Evolutionary conservation across 116 monocot genomes (phyloP), one percentile per base, ranked within the genome.

Genomic region (Iris pallida): DNA sequence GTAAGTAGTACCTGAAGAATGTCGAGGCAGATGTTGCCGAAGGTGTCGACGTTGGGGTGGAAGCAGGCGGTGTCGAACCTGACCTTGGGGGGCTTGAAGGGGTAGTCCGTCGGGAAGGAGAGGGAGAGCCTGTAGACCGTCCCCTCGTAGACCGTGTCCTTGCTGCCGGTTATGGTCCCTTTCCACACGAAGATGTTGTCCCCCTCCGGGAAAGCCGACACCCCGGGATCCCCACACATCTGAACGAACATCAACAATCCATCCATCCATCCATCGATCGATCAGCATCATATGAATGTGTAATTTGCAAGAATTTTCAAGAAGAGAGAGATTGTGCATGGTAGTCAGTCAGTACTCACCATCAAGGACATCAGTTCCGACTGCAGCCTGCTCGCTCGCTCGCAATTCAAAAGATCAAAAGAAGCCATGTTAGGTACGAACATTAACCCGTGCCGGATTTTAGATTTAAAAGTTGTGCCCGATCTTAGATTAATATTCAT

Each of bases 1-100:
- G n/a, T n/a, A n/a, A n/a, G n/a, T n/a, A n/a, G n/a, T 59, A 82
- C 91, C 90, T 94, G 89, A 73, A 96, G 96, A 51, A 96, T 92
- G 59, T 96, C 96, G 43, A 96, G 65, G 84, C 96, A 96, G 61
- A 96, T 91, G 86, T 89, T 89, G 20, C 96, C 96, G 20, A 52
- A 71, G 19, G 76, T 19, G 54, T 96, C 92, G 6, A 92, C 96
- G 63, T 96, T 96, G 20, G 96, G 96, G 41, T 96, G 96, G 75
- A 91, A 96, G 72, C 86, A 89, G 40, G 82, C 1, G 51, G 80
- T 74, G 40, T 87, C 96, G 53, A 96, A 96, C 85, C 85, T 85
- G 7, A 96, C 96, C 65, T 91, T 91, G 0, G 96, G 92, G 44
- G 96, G 96, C 82, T 96, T 96, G 72, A 92, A 96, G 5, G 96